Evolutionary conservation across 805 yeast species (phyloP), one percentile per base, ranked within the genome.

Genomic region (Candida coleopterorum): DNA sequence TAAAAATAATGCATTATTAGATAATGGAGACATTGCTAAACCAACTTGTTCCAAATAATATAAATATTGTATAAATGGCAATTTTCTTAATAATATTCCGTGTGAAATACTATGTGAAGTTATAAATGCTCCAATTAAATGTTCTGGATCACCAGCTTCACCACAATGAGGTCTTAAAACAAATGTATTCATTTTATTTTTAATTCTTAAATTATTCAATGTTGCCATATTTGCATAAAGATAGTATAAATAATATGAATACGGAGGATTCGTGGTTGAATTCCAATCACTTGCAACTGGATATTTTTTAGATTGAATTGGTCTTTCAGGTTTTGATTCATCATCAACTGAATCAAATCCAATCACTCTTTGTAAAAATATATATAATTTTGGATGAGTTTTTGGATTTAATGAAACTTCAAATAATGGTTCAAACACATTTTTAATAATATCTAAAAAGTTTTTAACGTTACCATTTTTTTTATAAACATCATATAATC

Each of bases 81-180:
- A 75, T 59, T 93, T 93, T 62, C 98, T 79, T 54, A 93, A 69
- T 42, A 90, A 60, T 38, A 93, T 94, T 40, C 99, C 99, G 58
- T 93, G 99, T 9, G 95, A 85, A 42, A 93, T 93, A 35, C 95
- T 86, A 53, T 90, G 94, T 1, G 97, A 80, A 1, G 93, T 77
- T 51, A 93, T 62, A 52, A 84, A 93, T 1, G 98, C 89, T 34
- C 89, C 75, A 30, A 89, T 85, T 53, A 94, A 70, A 66, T 93
- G 98, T 53, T 93, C 97, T 1, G 97, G 97, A 55, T 93, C 98
- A 42, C 99, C 99, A n/a, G 98, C 99, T 62, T 93, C 99, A 45
- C 99, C 99, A 49, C 96, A 86, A 60, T 93, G 99, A 3, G 99
- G 99, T 52, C 98, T 76, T 50, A 93, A 67, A n/a, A 87, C 94